Conservation (phyloP, 2,329 filamentous ascomycete species). For the Neonectria magnoliae region DNA sequence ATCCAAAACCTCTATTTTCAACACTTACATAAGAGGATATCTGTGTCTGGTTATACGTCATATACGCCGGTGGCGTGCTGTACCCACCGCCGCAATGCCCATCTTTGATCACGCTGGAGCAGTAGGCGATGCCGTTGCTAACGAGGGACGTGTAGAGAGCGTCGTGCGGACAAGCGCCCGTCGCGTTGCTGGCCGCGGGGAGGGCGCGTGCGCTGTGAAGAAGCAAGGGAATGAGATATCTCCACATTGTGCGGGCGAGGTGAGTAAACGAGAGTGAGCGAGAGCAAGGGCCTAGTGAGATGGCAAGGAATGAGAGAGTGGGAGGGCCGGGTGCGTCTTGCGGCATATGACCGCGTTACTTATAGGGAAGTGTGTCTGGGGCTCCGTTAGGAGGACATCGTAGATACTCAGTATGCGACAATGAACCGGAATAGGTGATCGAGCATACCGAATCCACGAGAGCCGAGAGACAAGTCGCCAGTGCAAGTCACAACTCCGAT, state of each 20-base stretch:
- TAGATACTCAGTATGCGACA: background rate
- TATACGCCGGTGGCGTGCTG: constrained; percentile 44
- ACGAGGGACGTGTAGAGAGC: constrained; percentile 45
- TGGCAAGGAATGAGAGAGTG: background rate
- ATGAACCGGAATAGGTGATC: background rate
- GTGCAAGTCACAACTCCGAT: background rate
- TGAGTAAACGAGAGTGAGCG: constrained; percentile 29
- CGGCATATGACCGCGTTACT: constrained; percentile 1
- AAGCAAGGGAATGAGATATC: constrained; percentile 25
- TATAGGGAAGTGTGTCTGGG: constrained; percentile 6
- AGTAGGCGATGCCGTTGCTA: constrained; percentile 42
- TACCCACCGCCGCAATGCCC: constrained; percentile 34
- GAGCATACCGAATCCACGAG: background rate
- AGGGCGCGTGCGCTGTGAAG: constrained; percentile 18
- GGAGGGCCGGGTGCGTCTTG: background rate
- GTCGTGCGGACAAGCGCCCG: constrained; percentile 41
- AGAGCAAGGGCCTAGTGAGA: background rate
- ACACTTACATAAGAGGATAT: constrained; percentile 47
- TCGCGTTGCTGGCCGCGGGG: constrained; percentile 28
- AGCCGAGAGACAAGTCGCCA: constrained; percentile 12
- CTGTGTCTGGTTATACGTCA: constrained; percentile 41
- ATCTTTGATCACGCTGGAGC: constrained; percentile 42
- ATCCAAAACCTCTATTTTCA: background rate
- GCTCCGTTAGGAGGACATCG: background rate
- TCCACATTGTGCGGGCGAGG: constrained; percentile 34